phyloP scores from a whole-genome alignment of 768 basidiomycete species.

The Fibroporia radiculosa region DNA sequence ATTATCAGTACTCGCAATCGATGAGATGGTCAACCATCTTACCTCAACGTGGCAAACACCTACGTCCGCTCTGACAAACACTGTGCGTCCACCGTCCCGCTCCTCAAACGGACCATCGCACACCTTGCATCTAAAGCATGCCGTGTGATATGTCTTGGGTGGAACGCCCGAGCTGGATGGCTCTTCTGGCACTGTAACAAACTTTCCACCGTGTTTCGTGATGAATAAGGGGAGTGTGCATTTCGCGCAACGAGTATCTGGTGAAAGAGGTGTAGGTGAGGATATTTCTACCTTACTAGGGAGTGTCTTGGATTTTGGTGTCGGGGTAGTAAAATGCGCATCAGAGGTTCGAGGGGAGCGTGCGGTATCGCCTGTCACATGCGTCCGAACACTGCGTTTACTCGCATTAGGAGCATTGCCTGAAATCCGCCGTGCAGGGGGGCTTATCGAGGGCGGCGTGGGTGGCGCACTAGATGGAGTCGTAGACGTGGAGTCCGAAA shows the following conservation, averaged over 20 bases:
- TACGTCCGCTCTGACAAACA: conserved; percentile 58
- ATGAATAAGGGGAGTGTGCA: conserved; percentile 55
- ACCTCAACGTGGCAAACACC: conserved; percentile 68
- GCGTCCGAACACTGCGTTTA: conserved; percentile 2
- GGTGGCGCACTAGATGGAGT: conserved; percentile 39
- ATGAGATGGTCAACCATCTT: conserved; percentile 5
- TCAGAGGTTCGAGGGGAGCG: conserved; percentile 4
- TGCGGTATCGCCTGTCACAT: conserved; percentile 1
- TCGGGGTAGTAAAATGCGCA: conserved; percentile 13
- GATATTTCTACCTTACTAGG: conserved; percentile 14
- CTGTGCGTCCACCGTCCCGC: conserved; percentile 49
- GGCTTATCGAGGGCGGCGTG: conserved; percentile 39
- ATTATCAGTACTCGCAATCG: conserved; percentile 1
- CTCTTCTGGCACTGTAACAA: conserved; percentile 61
- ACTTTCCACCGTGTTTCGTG: conserved; percentile 49
- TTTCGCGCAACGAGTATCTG: conserved; percentile 47
- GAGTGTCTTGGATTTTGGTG: conserved; percentile 19
- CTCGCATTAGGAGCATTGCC: conserved; percentile 1
- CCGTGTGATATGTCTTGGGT: conserved; percentile 61
- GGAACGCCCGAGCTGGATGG: conserved; percentile 29
- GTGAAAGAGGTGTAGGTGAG: conserved; percentile 26
- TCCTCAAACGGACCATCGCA: conserved; percentile 63
- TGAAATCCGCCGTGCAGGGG: conserved; percentile 14
- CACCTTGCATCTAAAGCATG: conserved; percentile 67
- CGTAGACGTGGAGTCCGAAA: conserved; percentile 46